Percentiles rank a stretch among this genome's conserved stretches.
Conservation (phyloP, 441 rosid species). For the Omphalea diandra region DNA sequence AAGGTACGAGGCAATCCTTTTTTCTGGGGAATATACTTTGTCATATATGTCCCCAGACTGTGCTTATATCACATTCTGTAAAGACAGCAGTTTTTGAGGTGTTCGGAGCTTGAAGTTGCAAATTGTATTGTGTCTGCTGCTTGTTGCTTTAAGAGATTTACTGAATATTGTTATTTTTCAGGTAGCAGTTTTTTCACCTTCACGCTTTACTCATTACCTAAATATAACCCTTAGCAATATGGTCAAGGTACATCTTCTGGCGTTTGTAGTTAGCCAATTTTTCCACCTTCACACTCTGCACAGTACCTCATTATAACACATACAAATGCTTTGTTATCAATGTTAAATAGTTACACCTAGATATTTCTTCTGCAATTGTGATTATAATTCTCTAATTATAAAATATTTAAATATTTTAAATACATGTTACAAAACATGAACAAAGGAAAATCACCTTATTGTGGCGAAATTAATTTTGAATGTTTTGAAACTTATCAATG, state of each 20-base stretch:
- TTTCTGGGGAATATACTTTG: not conserved
- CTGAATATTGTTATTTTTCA: slow-evolving; percentile 35
- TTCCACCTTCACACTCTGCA: too few relatives aligned
- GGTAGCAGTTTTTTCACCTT: slow-evolving; percentile 78
- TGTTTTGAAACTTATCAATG: too few relatives aligned
- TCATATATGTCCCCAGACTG: slow-evolving; percentile 8
- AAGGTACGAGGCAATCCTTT: slow-evolving; percentile 46
- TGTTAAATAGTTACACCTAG: not conserved
- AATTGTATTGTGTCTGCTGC: not conserved
- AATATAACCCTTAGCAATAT: slow-evolving; percentile 77
- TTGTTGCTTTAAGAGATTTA: slow-evolving; percentile 17
- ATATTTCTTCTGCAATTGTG: too few relatives aligned
- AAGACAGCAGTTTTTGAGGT: not conserved
- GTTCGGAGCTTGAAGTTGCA: not conserved
- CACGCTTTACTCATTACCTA: slow-evolving; percentile 49
- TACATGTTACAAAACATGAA: too few relatives aligned
- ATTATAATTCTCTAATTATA: too few relatives aligned
- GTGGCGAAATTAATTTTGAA: too few relatives aligned
- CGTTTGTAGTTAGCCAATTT: not conserved
- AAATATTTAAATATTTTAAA: too few relatives aligned
- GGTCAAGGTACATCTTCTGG: slow-evolving; percentile 52
- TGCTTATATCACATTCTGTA: not conserved
- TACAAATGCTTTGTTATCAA: too few relatives aligned
- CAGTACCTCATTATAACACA: too few relatives aligned
- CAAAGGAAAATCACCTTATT: too few relatives aligned